Conservation (phyloP, 345 rosid genomes). For the Citrus sinensis region DVS_A1.0 CM039166.1:8735001-8735500, state of each 20-base stretch:
- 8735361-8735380: slow-evolving; percentile 9
- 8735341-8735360: no score
- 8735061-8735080: no score
- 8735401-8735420: not conserved
- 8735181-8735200: slow-evolving; percentile 16
- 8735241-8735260: slow-evolving; percentile 7
- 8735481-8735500: not conserved
- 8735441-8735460: slow-evolving; percentile 18
- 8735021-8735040: no score
- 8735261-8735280: slow-evolving; percentile 39
- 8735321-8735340: not conserved
- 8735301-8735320: not conserved
- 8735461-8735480: not conserved
- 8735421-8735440: not conserved
- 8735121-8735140: not conserved
- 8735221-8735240: slow-evolving; percentile 26
- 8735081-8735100: no score
- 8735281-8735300: not conserved
- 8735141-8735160: not conserved
- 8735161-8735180: slow-evolving; percentile 18
- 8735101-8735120: no score
- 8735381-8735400: not conserved
- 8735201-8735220: slow-evolving; percentile 3
- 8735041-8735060: no score
- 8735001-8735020: no score